Conservation (phyloP, 208 protist genomes). For the Balamuthia mandrillaris region DNA sequence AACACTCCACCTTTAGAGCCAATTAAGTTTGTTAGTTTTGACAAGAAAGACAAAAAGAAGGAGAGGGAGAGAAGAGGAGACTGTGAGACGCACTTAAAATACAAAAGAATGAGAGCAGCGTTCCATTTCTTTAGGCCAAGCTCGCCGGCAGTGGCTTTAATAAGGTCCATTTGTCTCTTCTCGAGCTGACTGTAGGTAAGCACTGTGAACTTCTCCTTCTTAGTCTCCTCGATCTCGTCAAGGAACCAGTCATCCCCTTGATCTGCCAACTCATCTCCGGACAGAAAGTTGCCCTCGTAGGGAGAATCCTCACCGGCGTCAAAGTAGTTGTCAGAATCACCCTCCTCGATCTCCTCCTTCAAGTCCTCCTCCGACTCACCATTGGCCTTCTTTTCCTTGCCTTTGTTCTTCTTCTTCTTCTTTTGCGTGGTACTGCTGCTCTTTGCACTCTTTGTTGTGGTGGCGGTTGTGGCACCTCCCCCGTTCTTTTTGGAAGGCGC, state of each 20-base stretch:
- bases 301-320: too few species aligned
- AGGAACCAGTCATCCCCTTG: not conserved
- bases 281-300: not conserved
- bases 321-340: too few species aligned
- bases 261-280: not conserved
- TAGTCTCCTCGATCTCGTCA: not conserved
- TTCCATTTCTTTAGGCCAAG: constrained; percentile 28
- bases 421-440: not conserved
- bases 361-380: not conserved
- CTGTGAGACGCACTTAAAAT: not conserved
- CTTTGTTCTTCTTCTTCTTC: not conserved
- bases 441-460: not conserved
- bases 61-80: not conserved
- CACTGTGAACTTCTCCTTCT: not conserved
- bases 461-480: not conserved
- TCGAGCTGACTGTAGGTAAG: not conserved
- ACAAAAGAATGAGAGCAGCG: not conserved
- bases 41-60: not conserved
- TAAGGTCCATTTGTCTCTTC: not conserved
- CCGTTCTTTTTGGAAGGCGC: not conserved
- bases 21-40: not conserved
- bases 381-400: not conserved
- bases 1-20: constrained; percentile 44
- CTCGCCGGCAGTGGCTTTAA: not conserved
- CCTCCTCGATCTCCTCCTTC: not conserved